phyloP scores from a whole-genome alignment of 495 filamentous ascomycete species.

The Penicillium subrubescens region DNA sequence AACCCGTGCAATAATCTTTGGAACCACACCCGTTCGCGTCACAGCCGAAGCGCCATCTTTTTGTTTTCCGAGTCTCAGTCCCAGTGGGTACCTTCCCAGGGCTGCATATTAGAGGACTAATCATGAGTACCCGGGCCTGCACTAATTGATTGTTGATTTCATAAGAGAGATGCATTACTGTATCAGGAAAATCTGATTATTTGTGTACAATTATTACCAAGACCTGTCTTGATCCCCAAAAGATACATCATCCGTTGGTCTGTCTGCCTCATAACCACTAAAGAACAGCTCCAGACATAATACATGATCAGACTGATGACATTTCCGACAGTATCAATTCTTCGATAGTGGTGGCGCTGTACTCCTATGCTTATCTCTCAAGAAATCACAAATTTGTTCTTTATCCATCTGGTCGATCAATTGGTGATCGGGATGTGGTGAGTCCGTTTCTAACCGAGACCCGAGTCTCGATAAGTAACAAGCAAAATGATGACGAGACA shows the following conservation, averaged over 20 bases:
- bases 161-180: background rate
- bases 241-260: background rate
- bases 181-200: background rate
- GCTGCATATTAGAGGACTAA: no score
- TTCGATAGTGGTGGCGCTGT: slow-evolving; percentile 10
- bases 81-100: no score
- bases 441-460: background rate
- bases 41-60: background rate
- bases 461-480: background rate
- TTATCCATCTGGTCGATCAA: slow-evolving; percentile 33
- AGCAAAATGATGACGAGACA: background rate
- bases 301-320: background rate
- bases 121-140: no score
- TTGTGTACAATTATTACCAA: background rate
- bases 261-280: background rate
- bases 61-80: background rate
- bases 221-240: no score
- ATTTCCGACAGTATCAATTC: background rate
- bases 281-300: background rate
- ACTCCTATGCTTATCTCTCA: slow-evolving; percentile 35
- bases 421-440: slow-evolving; percentile 18
- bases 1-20: background rate
- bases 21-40: background rate
- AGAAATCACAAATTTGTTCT: slow-evolving; percentile 36
- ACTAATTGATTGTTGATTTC: no score